Base-by-base conservation (phyloP, 495 filamentous ascomycete species). In the Xylaria palmicola region DNA sequence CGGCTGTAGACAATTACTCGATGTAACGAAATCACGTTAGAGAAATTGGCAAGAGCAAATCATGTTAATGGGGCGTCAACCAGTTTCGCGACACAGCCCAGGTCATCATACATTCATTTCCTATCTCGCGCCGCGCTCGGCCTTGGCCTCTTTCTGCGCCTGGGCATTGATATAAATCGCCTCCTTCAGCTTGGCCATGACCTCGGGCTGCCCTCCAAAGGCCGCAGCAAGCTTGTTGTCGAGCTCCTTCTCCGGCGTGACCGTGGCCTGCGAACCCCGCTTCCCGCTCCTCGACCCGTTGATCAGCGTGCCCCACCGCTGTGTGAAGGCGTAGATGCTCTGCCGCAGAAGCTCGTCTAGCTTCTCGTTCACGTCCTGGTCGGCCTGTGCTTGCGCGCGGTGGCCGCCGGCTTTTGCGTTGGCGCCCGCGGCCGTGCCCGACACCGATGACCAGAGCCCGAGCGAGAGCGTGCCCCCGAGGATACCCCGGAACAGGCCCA, bases 301-400 rank as follows among this genome's bases (percentile, higher is more conserved):
- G 49, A 80, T 64, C 19, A 75, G 52, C 3, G 69, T 70, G 6
- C 74, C 81, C 83, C 78, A 89, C 52, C 79, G 79, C 69, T 83
- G 85, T 30, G 90, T 91, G 64, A 94, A 93, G 22, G 90, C 88
- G 50, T 87, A 89, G 64, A 96, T 94, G 13, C 87, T 86, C 20
- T 86, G 87, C 41, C 92, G 75, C 17, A 96, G 78, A 27, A 88
- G 76, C 17, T 87, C 89, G 62, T 96, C 92, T 2, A 96, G 76
- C 73, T 93, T 91, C 51, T 89, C 89, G 69, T 89, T 88, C 27
- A 88, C 90, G 69, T 92, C 90, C 52, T 80, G 72, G 17, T 72
- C 66, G 1, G 67, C 40, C 22, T 63, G 59, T 9, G 40, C 60
- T 47, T 65, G 62, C 39, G 51, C 56, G 41, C 60, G 59, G 40